phyloP scores from a whole-genome alignment of 1,284 basidiomycete genomes.

The Trichosporon asahii region DNA sequence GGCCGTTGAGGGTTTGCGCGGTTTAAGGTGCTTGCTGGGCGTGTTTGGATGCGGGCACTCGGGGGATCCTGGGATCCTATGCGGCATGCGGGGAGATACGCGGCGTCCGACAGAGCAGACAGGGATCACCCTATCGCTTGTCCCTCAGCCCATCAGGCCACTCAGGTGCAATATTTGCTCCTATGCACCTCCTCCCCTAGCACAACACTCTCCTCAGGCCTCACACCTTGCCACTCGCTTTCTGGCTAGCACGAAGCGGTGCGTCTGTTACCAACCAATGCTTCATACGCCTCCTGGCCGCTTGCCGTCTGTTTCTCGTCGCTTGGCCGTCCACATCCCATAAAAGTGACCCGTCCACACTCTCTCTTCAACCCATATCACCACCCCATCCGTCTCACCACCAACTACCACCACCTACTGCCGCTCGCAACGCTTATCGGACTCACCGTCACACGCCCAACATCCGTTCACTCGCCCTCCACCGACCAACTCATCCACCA shows the following conservation, averaged over 20 bases:
- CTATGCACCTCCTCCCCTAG: background rate
- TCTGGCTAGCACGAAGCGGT: background rate
- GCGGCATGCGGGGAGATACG: conserved; percentile 9
- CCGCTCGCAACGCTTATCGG: too few relatives aligned
- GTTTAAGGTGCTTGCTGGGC: background rate
- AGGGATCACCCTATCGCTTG: conserved; percentile 6
- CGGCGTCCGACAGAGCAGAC: background rate
- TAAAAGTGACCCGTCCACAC: background rate
- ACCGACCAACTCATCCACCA: conserved; percentile 4
- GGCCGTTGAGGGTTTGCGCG: background rate
- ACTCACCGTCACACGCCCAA: background rate
- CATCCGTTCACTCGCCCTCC: background rate
- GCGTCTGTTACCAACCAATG: conserved; percentile 9
- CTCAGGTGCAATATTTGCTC: conserved; percentile 7
- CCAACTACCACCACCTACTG: background rate
- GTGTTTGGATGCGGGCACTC: background rate
- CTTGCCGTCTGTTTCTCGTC: background rate
- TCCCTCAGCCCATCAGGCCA: background rate
- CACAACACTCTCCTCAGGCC: background rate
- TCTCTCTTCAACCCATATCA: background rate
- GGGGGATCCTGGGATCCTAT: background rate
- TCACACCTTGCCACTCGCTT: background rate
- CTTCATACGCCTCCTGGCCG: conserved; percentile 5
- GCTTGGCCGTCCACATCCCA: conserved; percentile 2
- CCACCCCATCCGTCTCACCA: background rate